Evolutionary conservation across 208 protist species (phyloP), one percentile per base, ranked within the genome.

Genomic region (Wallacemonas sp.): DNA sequence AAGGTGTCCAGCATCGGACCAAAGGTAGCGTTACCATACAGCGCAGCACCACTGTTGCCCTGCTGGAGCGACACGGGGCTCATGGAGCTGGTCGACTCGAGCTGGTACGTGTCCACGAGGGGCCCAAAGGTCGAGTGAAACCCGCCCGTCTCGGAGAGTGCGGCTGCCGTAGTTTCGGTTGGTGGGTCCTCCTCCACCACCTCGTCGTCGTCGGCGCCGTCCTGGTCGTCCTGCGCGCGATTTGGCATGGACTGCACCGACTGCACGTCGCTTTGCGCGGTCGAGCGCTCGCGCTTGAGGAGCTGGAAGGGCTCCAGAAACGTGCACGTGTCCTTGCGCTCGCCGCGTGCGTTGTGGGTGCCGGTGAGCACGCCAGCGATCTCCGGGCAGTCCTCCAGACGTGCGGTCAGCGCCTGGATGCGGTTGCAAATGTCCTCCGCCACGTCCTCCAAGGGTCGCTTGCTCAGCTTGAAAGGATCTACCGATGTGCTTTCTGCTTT

Each of bases 391-490:
- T 33, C 10, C 28, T 65, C 67, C 20, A 41, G 42, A 2, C 67
- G 20, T 8, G 32, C 44, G 10, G 57, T 64, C 20, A 72, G 39
- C 25, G 54, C 16, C 20, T 72, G 46, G 14, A 72, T 31, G 50
- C 74, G 74, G 25, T 45, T 71, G 64, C 66, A 70, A 20, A 85
- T 62, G 41, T 85, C 79, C 42, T 85, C 79, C 20, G 79, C 79
- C 16, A 85, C 72, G 12, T 74, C 68, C 46, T 81, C 70, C 29
- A 85, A 54, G 5, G 79, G 79, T 0, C 79, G 61, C 44, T 57
- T 72, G 61, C 79, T 81, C 22, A 81, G 66, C 57, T 67, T 67
- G 32, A 81, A 74, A 1, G 73, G 79, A 61, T 85, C 67, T n/a
- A 79, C 74, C 31, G 65, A 61, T 22, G 45, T 57, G 39, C 59